A percentile compares a stretch with the other conserved stretches of the same genome.
Conservation (phyloP, 345 rosid genomes). For the Stellera chamaejasme region DNA sequence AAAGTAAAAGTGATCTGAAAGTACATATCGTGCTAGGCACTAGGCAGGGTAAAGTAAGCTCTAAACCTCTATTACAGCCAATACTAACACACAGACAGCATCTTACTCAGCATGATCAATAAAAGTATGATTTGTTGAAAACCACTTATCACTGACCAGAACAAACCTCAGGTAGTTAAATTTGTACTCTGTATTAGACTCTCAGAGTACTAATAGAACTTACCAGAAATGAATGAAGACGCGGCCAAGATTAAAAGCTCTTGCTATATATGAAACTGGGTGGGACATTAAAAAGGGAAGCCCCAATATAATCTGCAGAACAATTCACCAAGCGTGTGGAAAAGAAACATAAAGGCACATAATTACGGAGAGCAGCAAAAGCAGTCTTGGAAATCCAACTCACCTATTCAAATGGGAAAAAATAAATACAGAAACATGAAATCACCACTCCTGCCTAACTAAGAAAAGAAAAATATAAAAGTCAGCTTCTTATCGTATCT, state of each 20-base stretch:
- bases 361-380: conserved; percentile 13
- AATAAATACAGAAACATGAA: conserved; percentile 12
- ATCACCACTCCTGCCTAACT: conserved; percentile 5
- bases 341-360: conserved; percentile 21
- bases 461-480: not conserved
- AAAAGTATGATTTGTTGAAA: no score
- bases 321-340: conserved; percentile 26
- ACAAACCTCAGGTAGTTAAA: no score
- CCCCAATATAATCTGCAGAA: conserved; percentile 83
- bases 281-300: conserved; percentile 68
- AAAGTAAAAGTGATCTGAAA: no score
- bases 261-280: conserved; percentile 65
- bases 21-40: no score
- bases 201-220: not conserved
- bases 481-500: no score
- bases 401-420: conserved; percentile 39
- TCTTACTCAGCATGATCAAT: no score
- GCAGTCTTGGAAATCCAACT: conserved; percentile 38
- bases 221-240: conserved; percentile 97
- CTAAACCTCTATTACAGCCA: no score
- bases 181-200: no score
- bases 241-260: conserved; percentile 94
- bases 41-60: no score
- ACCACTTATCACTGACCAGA: no score
- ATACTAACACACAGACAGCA: no score